Conservation (phyloP, 2,329 filamentous ascomycete species). For the Colletotrichum liaoningense region DNA sequence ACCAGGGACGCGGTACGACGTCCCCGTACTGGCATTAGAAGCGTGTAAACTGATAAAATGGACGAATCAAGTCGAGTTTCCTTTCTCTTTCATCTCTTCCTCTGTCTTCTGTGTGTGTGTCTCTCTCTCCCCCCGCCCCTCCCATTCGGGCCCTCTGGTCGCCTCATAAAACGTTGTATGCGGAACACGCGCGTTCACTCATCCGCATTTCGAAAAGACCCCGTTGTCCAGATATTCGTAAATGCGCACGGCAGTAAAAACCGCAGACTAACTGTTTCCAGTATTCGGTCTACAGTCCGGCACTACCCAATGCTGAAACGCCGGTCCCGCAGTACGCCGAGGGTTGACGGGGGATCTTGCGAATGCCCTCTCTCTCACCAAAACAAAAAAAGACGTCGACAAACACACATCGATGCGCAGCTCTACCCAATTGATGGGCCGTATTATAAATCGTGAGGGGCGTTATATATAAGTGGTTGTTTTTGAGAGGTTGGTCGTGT, state of each 20-base stretch:
- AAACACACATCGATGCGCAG: constrained; percentile 30
- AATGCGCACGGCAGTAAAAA: background rate
- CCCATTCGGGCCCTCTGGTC: background rate
- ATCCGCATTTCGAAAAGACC: background rate
- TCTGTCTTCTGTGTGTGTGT: background rate
- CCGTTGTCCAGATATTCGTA: background rate
- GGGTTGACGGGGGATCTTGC: background rate
- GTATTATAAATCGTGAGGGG: constrained; percentile 33
- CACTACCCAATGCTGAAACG: constrained; percentile 3
- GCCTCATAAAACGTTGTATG: constrained; percentile 18
- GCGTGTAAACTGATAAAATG: constrained; percentile 30
- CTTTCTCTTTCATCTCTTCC: background rate
- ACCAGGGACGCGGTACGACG: constrained; percentile 34
- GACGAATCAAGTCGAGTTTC: constrained; percentile 13
- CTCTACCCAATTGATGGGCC: constrained; percentile 26
- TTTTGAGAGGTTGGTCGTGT: constrained; percentile 6
- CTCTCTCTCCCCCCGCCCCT: background rate
- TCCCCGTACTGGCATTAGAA: constrained; percentile 36
- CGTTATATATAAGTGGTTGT: constrained; percentile 24
- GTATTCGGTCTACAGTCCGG: background rate
- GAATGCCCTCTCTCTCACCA: background rate
- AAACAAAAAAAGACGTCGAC: constrained; percentile 16
- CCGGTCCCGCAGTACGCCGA: constrained; percentile 1
- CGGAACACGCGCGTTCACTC: background rate
- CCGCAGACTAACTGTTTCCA: background rate